Evolutionary conservation across 2,329 filamentous ascomycete genomes (phyloP).

Genomic region (Trichoderma citrinoviride): DNA sequence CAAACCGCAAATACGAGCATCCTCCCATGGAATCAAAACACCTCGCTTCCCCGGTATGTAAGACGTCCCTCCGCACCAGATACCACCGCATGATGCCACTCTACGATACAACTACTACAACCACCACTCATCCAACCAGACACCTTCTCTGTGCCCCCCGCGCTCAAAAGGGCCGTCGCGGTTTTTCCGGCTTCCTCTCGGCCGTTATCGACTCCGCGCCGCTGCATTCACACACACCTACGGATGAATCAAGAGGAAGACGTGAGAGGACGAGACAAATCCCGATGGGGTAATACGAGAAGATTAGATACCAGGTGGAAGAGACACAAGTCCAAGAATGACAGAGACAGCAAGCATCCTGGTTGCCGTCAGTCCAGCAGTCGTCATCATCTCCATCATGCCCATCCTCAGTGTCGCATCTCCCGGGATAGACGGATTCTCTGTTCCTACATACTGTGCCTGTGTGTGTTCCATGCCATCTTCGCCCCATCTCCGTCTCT

Average conservation of each 20-base stretch:
- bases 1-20: neutral
- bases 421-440: no score
- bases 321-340: neutral
- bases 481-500: neutral
- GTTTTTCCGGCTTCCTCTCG: neutral
- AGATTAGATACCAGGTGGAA: neutral
- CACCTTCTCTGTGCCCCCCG: neutral
- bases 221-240: no score
- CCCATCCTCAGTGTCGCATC: neutral
- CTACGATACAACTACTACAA: slow-evolving; percentile 6
- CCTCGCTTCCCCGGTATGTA: neutral
- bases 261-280: neutral
- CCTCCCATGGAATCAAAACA: neutral
- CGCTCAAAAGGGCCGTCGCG: neutral
- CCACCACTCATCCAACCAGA: no score
- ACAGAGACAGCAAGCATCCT: no score
- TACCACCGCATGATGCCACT: neutral
- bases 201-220: neutral
- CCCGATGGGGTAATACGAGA: neutral
- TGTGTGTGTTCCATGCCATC: neutral
- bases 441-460: no score
- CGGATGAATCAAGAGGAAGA: neutral
- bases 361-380: neutral
- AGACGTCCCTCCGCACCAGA: no score
- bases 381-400: neutral